phyloP scores from a whole-genome alignment of 306 rosid species.

The Spatholobus suberectus region DNA sequence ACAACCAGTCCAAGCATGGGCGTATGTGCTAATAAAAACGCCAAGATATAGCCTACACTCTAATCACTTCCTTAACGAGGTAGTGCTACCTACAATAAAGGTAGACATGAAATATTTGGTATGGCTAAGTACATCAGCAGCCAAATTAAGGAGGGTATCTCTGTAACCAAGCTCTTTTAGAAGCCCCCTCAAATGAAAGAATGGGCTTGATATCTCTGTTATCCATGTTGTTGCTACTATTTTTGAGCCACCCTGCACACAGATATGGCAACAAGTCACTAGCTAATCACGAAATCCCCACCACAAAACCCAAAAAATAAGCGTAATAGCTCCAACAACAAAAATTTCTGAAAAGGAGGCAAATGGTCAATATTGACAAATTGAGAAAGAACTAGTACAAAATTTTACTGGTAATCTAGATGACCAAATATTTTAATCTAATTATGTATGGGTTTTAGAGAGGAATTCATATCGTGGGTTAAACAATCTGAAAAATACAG shows the following conservation, averaged over 20 bases:
- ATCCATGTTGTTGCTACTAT: constrained; percentile 76
- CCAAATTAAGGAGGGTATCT: constrained; percentile 73
- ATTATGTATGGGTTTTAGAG: background rate
- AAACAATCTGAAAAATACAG: no score
- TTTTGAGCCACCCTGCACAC: constrained; percentile 76
- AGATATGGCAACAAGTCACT: background rate
- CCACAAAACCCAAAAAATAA: background rate
- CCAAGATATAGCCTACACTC: no score
- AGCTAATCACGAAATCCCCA: background rate
- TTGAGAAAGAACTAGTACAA: background rate
- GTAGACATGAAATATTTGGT: background rate
- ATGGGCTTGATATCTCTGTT: constrained; percentile 91
- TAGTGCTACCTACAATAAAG: background rate
- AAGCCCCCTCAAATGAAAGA: constrained; percentile 78
- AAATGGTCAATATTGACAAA: background rate
- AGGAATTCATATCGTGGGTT: background rate
- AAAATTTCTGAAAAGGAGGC: background rate
- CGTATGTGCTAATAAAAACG: background rate
- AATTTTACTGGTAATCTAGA: background rate
- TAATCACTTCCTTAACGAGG: no score
- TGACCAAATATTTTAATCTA: background rate
- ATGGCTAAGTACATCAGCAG: constrained; percentile 61
- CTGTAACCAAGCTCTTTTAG: constrained; percentile 84
- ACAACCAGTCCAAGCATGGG: background rate
- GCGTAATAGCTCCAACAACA: background rate